These are phyloP conservation scores for Candida vartiovaarae DNA, from an alignment of 805 yeast genomes.

Conservation along the genomic window DNA sequence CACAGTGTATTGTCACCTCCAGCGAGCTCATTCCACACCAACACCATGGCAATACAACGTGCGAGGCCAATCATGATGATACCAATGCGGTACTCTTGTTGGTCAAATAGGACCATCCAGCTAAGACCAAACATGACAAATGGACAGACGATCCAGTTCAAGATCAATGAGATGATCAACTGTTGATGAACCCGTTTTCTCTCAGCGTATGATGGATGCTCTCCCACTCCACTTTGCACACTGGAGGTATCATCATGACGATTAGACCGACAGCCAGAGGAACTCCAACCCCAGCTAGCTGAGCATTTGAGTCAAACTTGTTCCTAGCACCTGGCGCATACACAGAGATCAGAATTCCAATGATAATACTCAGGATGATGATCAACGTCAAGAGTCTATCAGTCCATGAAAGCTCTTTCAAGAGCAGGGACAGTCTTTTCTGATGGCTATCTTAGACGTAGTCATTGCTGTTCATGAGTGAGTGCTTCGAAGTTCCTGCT, in stretches of 20 bases:
- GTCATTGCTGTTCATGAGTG: not conserved
- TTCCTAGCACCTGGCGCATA: conserved; percentile 31
- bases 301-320: conserved; percentile 28
- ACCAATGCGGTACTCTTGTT: conserved; percentile 43
- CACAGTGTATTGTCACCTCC: conserved; percentile 45
- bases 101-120: conserved; percentile 43
- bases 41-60: conserved; percentile 57
- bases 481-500: no score
- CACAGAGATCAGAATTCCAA: conserved; percentile 35
- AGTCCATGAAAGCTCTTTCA: conserved; percentile 13
- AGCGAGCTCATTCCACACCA: conserved; percentile 51
- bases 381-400: conserved; percentile 32
- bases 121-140: conserved; percentile 49
- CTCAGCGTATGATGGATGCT: conserved; percentile 25
- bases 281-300: conserved; percentile 33
- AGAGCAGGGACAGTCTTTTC: not conserved
- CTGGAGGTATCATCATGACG: conserved; percentile 51
- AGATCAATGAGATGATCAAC: conserved; percentile 32
- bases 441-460: not conserved
- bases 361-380: conserved; percentile 30
- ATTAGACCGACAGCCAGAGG: conserved; percentile 45
- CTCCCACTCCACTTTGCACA: conserved; percentile 50
- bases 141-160: conserved; percentile 54
- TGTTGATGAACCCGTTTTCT: conserved; percentile 21
- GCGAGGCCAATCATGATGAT: conserved; percentile 55